These are phyloP conservation scores for Zoysia japonica DNA, from an alignment of 176 grass and related monocot genomes.

Conservation along the genomic window DNA sequence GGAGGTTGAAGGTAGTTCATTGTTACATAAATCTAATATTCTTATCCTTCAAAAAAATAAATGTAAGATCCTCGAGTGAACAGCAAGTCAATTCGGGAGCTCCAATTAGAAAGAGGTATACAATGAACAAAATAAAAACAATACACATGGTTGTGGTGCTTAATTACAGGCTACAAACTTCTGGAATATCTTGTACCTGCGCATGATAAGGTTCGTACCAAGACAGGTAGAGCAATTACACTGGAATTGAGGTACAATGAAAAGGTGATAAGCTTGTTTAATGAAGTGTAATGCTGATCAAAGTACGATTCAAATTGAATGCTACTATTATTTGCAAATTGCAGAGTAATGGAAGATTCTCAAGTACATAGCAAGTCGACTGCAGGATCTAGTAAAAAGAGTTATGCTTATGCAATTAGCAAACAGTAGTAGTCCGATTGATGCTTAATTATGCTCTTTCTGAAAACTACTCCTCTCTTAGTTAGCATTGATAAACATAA, in stretches of 20 bases:
- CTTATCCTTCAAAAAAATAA: too few species aligned
- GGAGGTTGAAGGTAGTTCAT: background rate
- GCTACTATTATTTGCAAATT: conserved; percentile 21
- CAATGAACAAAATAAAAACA: background rate
- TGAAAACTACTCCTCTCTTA: background rate
- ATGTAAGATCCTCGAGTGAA: background rate
- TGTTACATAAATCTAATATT: background rate
- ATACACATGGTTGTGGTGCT: background rate
- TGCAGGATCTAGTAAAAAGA: background rate
- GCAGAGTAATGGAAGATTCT: background rate
- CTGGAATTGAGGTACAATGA: conserved; percentile 2
- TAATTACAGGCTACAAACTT: background rate
- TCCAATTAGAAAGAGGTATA: conserved; percentile 17
- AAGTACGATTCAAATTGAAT: conserved; percentile 25
- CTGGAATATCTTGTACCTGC: conserved; percentile 17
- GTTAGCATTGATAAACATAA: conserved; percentile 7
- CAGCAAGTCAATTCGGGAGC: conserved; percentile 2
- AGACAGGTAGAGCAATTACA: background rate
- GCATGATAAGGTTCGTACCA: background rate
- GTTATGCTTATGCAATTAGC: background rate
- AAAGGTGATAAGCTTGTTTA: conserved; percentile 21
- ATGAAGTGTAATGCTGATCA: background rate
- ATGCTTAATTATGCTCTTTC: conserved; percentile 3
- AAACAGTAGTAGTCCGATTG: background rate
- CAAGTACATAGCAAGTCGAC: background rate